Base-by-base conservation (phyloP, 2,329 filamentous ascomycete genomes). In the Cladosporium sp. region DNA sequence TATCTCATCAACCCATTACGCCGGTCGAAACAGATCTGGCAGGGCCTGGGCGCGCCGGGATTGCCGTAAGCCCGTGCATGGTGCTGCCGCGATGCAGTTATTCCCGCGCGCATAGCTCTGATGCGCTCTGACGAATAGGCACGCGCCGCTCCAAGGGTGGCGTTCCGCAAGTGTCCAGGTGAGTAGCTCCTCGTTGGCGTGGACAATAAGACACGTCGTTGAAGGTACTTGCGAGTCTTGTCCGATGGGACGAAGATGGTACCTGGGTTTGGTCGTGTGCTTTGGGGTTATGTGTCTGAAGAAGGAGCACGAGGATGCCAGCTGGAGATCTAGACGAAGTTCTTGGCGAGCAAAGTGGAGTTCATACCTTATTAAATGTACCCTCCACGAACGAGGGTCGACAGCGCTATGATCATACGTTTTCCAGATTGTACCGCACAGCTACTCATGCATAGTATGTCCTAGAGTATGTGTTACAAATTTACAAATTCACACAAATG, bases 91-190 rank as follows among this genome's bases (percentile, higher is more conserved):
- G 18, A 52, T 31, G 46, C 44, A 6, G 33, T 62, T 62, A 62
- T 62, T 62, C 59, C 59, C 59, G 59, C 29, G 59, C n/a, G 59
- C 37, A 23, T 37, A 37, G 29, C 46, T 62, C n/a, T 33, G 44
- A 21, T 35, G 33, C n/a, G 31, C 18, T 31, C 31, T 46, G 23
- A n/a, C 59, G 31, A 62, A 62, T 62, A 46, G 59, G 59, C 23
- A 35, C 50, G 44, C 29, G 46, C 59, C 59, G 59, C 28, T 16
- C 33, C 31, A 26, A 37, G 59, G 59, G 59, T 62, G 59, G 59
- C 59, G 59, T 62, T n/a, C 59, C 59, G 59, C 21, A 18, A 26
- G n/a, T 40, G n/a, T 18, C 18, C 52, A 35, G 46, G 44, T 33
- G 16, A 29, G 18, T 18, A 55, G 28, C 31, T 55, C 52, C 35